Base-by-base conservation (phyloP, 169 alveolate species). In the Plasmodium inui region DNA sequence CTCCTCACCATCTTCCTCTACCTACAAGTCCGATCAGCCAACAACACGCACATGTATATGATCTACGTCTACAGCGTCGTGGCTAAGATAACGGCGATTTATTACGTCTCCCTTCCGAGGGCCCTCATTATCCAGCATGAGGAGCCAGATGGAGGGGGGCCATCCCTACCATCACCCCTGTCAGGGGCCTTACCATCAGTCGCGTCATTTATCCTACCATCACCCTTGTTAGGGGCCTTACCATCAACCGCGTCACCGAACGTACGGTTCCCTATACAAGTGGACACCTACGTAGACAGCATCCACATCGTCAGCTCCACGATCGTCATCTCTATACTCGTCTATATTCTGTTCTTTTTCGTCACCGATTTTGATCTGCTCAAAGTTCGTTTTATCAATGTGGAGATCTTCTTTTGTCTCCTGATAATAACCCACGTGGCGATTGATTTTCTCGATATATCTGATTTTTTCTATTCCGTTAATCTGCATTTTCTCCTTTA, bases 51-150 rank as follows among this genome's bases (percentile, higher is more conserved):
- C 28, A 74, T 86, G 81, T 86, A 86, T 30, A 86, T 78, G 28
- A 86, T 86, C 50, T 86, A 76, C 80, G 39, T 86, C 22, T 86
- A 86, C 46, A 86, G 93, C 67, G 76, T 86, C 8, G 93, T 86
- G 81, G 80, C 93, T 34, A 86, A 86, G 39, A 55, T 86, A 55
- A 76, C 93, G 10, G 39, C 76, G 22, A 86, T 86, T 8, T 86
- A 28, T 44, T 86, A 74, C 80, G 39, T 76, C 28, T 86, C 93
- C 7, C 70, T 86, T 41, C 93, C 93, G 10, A 74, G 80, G 44
- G 57, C 71, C 61, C 67, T 86, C 50, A 86, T 30, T 19, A 53
- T 30, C n/a, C 44, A 5, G 4, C 76, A 44, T 1, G 50, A 5
- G 37, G 85, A 53, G 46, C 19, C 17, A 2, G 61, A 8, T 17